Conservation (phyloP, 306 rosid species). For the Cucumis melo region DNA sequence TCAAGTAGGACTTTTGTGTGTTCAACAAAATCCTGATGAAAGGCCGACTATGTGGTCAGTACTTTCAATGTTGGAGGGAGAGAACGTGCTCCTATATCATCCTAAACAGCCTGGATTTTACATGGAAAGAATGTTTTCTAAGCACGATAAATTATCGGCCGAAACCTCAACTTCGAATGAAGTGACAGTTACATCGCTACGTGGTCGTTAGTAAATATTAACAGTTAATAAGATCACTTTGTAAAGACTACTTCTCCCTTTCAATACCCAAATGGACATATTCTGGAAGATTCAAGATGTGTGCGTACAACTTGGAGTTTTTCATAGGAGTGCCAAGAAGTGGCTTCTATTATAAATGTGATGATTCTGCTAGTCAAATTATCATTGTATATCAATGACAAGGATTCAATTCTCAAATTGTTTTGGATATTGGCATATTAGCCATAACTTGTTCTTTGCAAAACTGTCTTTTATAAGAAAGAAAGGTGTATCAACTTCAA, state of each 20-base stretch:
- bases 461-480: no score
- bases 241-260: background rate
- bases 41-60: slow-evolving; percentile 23
- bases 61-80: slow-evolving; percentile 13
- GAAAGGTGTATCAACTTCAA: background rate
- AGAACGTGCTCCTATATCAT: slow-evolving; percentile 5
- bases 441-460: no score
- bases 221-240: background rate
- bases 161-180: slow-evolving; percentile 3
- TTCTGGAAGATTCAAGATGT: background rate
- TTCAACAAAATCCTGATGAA: slow-evolving; percentile 15
- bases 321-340: background rate
- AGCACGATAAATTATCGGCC: background rate
- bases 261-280: background rate
- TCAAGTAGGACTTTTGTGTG: slow-evolving; percentile 19
- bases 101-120: slow-evolving; percentile 22
- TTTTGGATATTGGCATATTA: no score
- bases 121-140: background rate
- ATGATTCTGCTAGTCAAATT: background rate
- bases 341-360: background rate
- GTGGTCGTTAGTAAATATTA: slow-evolving; percentile 6
- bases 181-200: slow-evolving; percentile 7
- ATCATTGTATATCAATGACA: background rate
- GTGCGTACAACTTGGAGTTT: background rate
- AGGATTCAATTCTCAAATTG: no score